A percentile compares a stretch with the other conserved stretches of the same genome.
These are phyloP conservation scores for Colletotrichum simmondsii DNA, from an alignment of 2,329 filamentous ascomycete genomes.

Conservation along the genomic window DNA sequence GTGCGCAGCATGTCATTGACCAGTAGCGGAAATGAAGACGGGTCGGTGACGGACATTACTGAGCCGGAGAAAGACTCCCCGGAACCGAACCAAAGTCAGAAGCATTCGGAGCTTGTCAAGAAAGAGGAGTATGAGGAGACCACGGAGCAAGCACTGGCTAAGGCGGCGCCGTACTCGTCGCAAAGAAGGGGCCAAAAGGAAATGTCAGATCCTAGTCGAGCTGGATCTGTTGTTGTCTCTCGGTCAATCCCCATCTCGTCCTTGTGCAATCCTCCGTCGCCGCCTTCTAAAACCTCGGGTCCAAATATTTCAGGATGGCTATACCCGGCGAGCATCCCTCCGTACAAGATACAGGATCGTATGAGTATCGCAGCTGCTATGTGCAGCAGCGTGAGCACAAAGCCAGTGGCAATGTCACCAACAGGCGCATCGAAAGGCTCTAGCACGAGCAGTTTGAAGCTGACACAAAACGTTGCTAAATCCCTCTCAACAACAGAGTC, in stretches of 20 bases:
- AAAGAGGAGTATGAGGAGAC: conserved; percentile 44
- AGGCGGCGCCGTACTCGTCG: conserved; percentile 26
- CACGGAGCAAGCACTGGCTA: conserved; percentile 29
- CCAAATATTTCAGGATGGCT: neutral
- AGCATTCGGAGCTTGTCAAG: conserved; percentile 44
- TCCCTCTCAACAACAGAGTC: conserved; percentile 2
- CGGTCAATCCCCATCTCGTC: conserved; percentile 31
- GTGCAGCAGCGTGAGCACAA: conserved; percentile 1
- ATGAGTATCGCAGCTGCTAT: conserved; percentile 32
- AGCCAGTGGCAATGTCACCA: neutral
- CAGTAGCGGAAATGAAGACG: conserved; percentile 44
- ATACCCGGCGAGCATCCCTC: neutral
- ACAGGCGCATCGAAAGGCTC: neutral
- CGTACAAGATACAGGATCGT: neutral
- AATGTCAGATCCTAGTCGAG: neutral
- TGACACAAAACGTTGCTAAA: conserved; percentile 10
- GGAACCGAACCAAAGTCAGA: conserved; percentile 47
- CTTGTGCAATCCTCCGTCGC: conserved; percentile 29
- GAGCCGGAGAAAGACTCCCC: conserved; percentile 62
- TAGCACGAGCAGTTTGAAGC: conserved; percentile 6
- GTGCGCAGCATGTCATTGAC: conserved; percentile 43
- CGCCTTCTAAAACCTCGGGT: neutral
- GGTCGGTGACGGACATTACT: conserved; percentile 56
- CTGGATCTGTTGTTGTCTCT: conserved; percentile 10
- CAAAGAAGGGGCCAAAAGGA: neutral